Evolutionary conservation across 1,284 basidiomycete genomes (phyloP).

Genomic region (Flammula alnicola): DNA sequence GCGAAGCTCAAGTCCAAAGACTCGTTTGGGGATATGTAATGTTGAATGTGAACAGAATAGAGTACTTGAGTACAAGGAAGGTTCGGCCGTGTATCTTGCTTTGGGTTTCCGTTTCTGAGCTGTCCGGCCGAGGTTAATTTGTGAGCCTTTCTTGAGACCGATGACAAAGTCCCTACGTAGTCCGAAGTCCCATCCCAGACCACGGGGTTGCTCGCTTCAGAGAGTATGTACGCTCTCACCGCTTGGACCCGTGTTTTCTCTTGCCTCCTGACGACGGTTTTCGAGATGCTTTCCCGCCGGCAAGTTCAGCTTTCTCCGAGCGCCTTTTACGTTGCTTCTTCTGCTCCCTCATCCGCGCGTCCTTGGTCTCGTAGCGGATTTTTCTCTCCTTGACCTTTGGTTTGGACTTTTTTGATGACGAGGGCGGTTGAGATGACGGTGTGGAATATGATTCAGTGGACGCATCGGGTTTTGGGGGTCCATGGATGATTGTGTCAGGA

Average conservation of each 20-base stretch:
- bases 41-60: too few species aligned
- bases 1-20: too few species aligned
- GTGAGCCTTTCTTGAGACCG: too few species aligned
- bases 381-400: constrained; percentile 44
- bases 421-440: constrained; percentile 7
- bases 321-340: constrained; percentile 63
- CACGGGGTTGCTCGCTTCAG: too few species aligned
- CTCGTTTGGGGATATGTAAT: too few species aligned
- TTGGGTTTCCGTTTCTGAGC: too few species aligned
- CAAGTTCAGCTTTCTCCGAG: constrained; percentile 67
- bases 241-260: constrained; percentile 18
- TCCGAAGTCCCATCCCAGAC: too few species aligned
- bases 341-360: constrained; percentile 56
- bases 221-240: constrained; percentile 7
- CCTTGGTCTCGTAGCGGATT: constrained; percentile 67
- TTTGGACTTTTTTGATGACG: constrained; percentile 22
- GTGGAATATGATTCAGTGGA: constrained; percentile 9
- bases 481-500: constrained; percentile 60
- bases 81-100: too few species aligned
- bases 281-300: constrained; percentile 60
- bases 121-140: too few species aligned
- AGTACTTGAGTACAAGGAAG: too few species aligned
- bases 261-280: constrained; percentile 28
- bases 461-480: constrained; percentile 31
- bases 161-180: too few species aligned